These are phyloP conservation scores for Phialocephala subalpina DNA, from an alignment of 2,329 filamentous ascomycete genomes.

Conservation along the genomic window DNA sequence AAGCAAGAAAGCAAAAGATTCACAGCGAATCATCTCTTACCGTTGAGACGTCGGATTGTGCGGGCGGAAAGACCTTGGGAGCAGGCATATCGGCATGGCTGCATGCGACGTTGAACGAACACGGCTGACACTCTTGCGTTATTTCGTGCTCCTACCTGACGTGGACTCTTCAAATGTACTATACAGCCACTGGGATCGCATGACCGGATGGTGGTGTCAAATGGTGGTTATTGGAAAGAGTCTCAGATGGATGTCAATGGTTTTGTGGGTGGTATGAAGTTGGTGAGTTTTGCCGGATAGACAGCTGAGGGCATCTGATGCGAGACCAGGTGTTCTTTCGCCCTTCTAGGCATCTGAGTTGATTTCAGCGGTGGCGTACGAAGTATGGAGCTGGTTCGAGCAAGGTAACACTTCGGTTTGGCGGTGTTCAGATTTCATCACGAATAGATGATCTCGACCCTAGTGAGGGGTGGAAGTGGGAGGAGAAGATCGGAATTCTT, in stretches of 20 bases:
- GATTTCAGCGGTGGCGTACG: slow-evolving; percentile 14
- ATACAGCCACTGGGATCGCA: slow-evolving; percentile 35
- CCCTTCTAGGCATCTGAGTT: slow-evolving; percentile 7
- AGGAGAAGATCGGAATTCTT: slow-evolving; percentile 8
- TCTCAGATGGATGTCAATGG: slow-evolving; percentile 26
- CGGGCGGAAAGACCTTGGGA: slow-evolving; percentile 15
- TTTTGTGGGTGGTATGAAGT: slow-evolving; percentile 16
- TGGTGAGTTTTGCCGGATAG: slow-evolving; percentile 37
- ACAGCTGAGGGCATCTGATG: slow-evolving; percentile 5
- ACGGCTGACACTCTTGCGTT: slow-evolving; percentile 32
- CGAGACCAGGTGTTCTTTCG: slow-evolving; percentile 5
- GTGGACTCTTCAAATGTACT: slow-evolving; percentile 12
- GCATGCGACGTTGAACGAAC: slow-evolving; percentile 38
- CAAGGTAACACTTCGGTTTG: neutral
- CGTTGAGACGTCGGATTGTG: slow-evolving; percentile 12
- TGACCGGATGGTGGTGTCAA: slow-evolving; percentile 21
- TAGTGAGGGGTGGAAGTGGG: neutral
- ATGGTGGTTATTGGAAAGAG: slow-evolving; percentile 23
- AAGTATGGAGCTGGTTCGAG: neutral
- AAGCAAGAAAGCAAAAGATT: slow-evolving; percentile 2
- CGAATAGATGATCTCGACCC: slow-evolving; percentile 17
- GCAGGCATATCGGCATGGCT: slow-evolving; percentile 25
- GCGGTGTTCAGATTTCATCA: slow-evolving; percentile 8
- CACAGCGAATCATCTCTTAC: neutral
- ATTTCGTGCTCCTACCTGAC: slow-evolving; percentile 22